These are phyloP conservation scores for Suhomyces kilbournensis DNA, from an alignment of 805 yeast species.

Conservation along the genomic window DNA sequence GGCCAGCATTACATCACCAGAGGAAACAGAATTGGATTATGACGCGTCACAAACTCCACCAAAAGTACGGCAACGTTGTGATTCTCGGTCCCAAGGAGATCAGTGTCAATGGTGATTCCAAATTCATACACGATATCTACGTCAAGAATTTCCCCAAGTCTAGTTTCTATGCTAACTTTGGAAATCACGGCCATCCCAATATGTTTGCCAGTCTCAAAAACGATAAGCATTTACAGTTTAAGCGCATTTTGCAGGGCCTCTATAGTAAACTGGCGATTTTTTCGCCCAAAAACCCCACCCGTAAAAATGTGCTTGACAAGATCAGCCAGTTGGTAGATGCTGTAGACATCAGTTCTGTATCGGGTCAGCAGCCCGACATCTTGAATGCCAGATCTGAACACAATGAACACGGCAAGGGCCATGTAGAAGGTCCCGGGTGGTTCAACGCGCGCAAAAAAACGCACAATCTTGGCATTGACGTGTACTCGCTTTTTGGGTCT, in stretches of 20 bases:
- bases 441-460: conserved; percentile 18
- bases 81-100: conserved; percentile 60
- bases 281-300: conserved; percentile 26
- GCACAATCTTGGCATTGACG: conserved; percentile 46
- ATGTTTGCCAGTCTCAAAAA: conserved; percentile 56
- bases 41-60: conserved; percentile 48
- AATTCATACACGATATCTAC: conserved; percentile 54
- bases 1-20: conserved; percentile 34
- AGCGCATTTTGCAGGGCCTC: conserved; percentile 28
- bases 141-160: conserved; percentile 55
- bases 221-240: conserved; percentile 42
- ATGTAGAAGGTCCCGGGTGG: conserved; percentile 26
- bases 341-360: conserved; percentile 26
- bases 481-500: conserved; percentile 60
- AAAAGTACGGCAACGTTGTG: conserved; percentile 59
- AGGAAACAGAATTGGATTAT: conserved; percentile 44
- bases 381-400: conserved; percentile 30
- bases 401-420: conserved; percentile 37
- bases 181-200: conserved; percentile 55
- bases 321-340: conserved; percentile 24
- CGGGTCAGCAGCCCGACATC: conserved; percentile 30
- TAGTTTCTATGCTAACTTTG: conserved; percentile 56
- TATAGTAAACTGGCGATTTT: conserved; percentile 36
- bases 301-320: conserved; percentile 25
- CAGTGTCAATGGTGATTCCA: conserved; percentile 51